Evolutionary conservation across 495 filamentous ascomycete genomes (phyloP), one percentile per base, ranked within the genome.

Genomic region (Penicillium paxilli): DNA sequence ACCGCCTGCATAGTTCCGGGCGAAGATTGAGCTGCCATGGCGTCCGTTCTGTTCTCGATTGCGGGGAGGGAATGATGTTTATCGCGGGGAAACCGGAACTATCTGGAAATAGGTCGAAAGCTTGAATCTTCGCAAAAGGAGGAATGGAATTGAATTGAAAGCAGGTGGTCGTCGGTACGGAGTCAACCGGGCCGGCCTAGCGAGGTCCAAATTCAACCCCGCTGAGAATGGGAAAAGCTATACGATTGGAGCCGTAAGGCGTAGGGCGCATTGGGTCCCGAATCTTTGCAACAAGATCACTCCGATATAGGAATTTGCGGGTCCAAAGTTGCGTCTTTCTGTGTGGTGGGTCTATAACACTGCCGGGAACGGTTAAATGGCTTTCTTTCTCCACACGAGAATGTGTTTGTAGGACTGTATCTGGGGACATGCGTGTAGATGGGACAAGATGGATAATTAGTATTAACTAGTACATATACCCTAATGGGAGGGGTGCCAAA

Each of bases 1-100:
- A 82, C 79, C 64, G 76, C 72, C 44, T 72, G 70, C 74, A 79
- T 82, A 42, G 63, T 75, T 51, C 63, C 64, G 57, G 65, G 42
- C 4, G 64, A 59, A 28, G 50, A 38, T 37, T 51, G 12, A 1
- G 49, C 17, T 6, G 55, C 16, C 51, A 67, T 58, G 0, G 16
- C 9, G 14, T 38, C 26, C 26, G 26, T 38, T 17, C 1, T 38
- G 16, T 38, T 8, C 17, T 32, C 14, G 6, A 3, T 26, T 47
- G n/a, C n/a, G n/a, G n/a, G n/a, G n/a, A n/a, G n/a, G n/a, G n/a
- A n/a, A n/a, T n/a, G n/a, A n/a, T n/a, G n/a, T n/a, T 19, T 38
- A 28, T 14, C 28, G 24, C 11, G 12, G 19, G 40, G 17, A 5
- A 22, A 12, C 21, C 4, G 14, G 20, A 12, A 3, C 3, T 40